Percentiles rank a stretch among this genome's conserved stretches.
Evolutionary conservation across 345 rosid genomes (phyloP).

Genomic region (Nephelium lappaceum): DNA sequence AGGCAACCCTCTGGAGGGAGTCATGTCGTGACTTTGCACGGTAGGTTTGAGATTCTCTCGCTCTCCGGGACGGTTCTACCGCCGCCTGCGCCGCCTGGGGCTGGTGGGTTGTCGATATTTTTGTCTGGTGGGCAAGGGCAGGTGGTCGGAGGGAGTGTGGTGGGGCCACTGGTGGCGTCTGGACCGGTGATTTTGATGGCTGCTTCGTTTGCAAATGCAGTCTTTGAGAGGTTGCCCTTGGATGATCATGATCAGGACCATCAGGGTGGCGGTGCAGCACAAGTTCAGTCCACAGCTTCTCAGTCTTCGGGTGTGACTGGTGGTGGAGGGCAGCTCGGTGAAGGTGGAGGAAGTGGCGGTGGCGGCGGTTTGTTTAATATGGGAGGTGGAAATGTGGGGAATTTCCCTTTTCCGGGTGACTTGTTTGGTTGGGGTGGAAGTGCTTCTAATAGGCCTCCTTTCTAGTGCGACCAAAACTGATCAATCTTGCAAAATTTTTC

Average conservation of each 20-base stretch:
- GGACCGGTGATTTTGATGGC: slow-evolving; percentile 77
- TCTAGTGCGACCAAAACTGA: slow-evolving; percentile 17
- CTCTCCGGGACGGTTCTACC: slow-evolving; percentile 81
- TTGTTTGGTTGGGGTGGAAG: slow-evolving; percentile 67
- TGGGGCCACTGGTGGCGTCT: slow-evolving; percentile 63
- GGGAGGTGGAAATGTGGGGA: slow-evolving; percentile 49
- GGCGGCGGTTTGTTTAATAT: slow-evolving; percentile 40
- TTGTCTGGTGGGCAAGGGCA: slow-evolving; percentile 80
- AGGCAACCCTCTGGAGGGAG: slow-evolving; percentile 71
- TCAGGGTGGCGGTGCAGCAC: slow-evolving; percentile 24
- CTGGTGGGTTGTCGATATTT: slow-evolving; percentile 74
- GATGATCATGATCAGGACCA: slow-evolving; percentile 40
- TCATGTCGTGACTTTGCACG: slow-evolving; percentile 68
- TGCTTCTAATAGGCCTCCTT: slow-evolving; percentile 52
- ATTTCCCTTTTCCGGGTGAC: slow-evolving; percentile 60
- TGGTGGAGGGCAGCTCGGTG: slow-evolving; percentile 34
- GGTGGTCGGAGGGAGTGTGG: slow-evolving; percentile 79
- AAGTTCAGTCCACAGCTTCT: slow-evolving; percentile 58
- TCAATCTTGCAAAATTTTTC: neutral
- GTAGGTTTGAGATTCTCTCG: slow-evolving; percentile 81
- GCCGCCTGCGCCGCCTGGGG: slow-evolving; percentile 81
- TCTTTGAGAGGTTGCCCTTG: slow-evolving; percentile 70
- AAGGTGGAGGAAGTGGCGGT: slow-evolving; percentile 31
- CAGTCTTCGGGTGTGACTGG: slow-evolving; percentile 67
- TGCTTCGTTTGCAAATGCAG: slow-evolving; percentile 76